These are phyloP conservation scores for Nigrospora sphaerica DNA, from an alignment of 2,329 filamentous ascomycete genomes.

Conservation along the genomic window DNA sequence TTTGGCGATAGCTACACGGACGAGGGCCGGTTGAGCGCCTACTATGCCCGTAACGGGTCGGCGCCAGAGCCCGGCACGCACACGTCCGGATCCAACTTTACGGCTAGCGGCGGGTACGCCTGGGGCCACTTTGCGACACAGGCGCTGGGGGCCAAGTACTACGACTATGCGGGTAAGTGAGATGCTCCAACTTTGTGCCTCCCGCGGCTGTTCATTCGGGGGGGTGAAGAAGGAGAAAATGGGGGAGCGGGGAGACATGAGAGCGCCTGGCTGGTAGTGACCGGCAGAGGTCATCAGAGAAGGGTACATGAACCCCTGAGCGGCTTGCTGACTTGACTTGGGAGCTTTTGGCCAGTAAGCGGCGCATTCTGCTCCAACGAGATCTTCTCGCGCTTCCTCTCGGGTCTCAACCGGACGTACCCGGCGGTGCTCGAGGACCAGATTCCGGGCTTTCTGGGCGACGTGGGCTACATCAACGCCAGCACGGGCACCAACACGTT, in stretches of 20 bases:
- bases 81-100: slow-evolving; percentile 38
- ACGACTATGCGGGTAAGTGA: slow-evolving; percentile 54
- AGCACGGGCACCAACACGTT: slow-evolving; percentile 22
- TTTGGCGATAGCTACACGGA: slow-evolving; percentile 77
- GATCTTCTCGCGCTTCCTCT: slow-evolving; percentile 50
- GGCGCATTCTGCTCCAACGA: slow-evolving; percentile 68
- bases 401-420: slow-evolving; percentile 44
- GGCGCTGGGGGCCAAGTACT: slow-evolving; percentile 46
- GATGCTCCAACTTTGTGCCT: too few species aligned
- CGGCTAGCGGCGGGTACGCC: slow-evolving; percentile 57
- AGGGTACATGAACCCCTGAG: too few species aligned
- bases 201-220: too few species aligned
- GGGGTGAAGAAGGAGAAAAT: too few species aligned
- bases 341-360: slow-evolving; percentile 34
- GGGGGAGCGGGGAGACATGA: too few species aligned
- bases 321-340: too few species aligned
- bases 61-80: slow-evolving; percentile 54
- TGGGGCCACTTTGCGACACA: slow-evolving; percentile 64
- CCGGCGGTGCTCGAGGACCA: slow-evolving; percentile 58
- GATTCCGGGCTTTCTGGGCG: slow-evolving; percentile 48
- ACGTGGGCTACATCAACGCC: slow-evolving; percentile 26
- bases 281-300: too few species aligned
- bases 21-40: slow-evolving; percentile 59
- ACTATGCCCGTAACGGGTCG: slow-evolving; percentile 47
- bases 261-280: too few species aligned